Base-by-base conservation (phyloP, 257 asterid genomes). In the Plectranthus barbatus region DNA sequence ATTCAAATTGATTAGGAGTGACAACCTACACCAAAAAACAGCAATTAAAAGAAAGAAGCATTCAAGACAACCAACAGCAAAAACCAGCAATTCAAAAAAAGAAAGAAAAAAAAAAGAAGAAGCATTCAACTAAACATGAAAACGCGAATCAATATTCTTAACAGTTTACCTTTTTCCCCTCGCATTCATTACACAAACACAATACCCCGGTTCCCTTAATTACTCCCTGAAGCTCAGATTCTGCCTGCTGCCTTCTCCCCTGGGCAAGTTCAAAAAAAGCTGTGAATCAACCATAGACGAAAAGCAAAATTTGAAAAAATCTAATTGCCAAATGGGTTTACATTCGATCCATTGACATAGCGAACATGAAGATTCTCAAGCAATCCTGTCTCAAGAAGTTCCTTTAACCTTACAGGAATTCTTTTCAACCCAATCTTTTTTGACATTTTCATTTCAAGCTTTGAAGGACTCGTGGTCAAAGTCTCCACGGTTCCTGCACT, bases 361-460 rank as follows among this genome's bases (percentile, higher is more conserved):
- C 80, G 82, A 63, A 93, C 95, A 42, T 57, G 64, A 62, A 87
- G 62, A 52, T 94, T 95, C 66, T 93, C 99, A 7, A 93, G 82
- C 77, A 90, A 69, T 70, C 99, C 96, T 0, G 97, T 93, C 20
- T 73, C 79, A 20, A 93, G 94, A 72, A 93, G 96, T 49, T 87
- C 94, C 83, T 60, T 90, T 58, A 93, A 69, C 80, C 69, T 90
- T 15, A 72, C 18, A 2, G 95, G 96, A 51, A 54, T 40, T 67
- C 78, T 86, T 40, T 66, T 81, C 68, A 76, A 72, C 60, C 76
- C 80, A 42, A 81, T 76, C 75, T 78, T 90, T 73, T 87, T 85
- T 0, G 96, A 84, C 84, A 81, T 81, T 55, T 84, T 86, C 82
- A 82, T 56, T 56, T 83, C 94, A 61, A 81, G 59, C 76, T 83